phyloP scores from a whole-genome alignment of 371 early-diverging fungal genomes.

The Fennellomyces sp. region DNA sequence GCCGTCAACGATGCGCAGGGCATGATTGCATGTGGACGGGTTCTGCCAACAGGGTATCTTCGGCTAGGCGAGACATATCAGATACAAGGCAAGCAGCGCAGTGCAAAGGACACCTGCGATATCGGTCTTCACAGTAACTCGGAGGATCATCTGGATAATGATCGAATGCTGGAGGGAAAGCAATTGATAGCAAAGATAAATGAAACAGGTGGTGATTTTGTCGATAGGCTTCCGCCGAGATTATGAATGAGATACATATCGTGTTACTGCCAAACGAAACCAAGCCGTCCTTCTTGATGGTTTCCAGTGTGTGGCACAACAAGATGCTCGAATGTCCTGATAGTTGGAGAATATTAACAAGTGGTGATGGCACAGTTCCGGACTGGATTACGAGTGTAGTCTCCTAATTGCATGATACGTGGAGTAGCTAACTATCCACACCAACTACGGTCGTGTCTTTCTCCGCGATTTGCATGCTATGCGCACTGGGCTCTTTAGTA shows the following conservation, averaged over 20 bases:
- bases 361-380: neutral
- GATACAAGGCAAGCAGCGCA: constrained; percentile 4
- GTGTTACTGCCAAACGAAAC: neutral
- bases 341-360: too few species aligned
- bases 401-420: neutral
- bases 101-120: neutral
- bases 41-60: constrained; percentile 2
- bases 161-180: neutral
- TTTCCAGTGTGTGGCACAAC: neutral
- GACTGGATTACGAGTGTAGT: neutral
- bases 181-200: neutral
- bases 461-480: neutral
- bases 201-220: neutral
- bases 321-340: neutral
- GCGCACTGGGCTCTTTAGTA: neutral
- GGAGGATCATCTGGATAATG: neutral
- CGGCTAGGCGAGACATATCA: constrained; percentile 2
- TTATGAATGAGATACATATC: neutral
- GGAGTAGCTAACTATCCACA: neutral
- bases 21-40: constrained; percentile 7
- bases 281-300: neutral
- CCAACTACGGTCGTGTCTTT: neutral
- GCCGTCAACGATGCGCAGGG: constrained; percentile 1
- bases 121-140: neutral
- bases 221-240: neutral